Base-by-base conservation (phyloP, 2,329 filamentous ascomycete genomes). In the Colletotrichum nymphaeae region DNA sequence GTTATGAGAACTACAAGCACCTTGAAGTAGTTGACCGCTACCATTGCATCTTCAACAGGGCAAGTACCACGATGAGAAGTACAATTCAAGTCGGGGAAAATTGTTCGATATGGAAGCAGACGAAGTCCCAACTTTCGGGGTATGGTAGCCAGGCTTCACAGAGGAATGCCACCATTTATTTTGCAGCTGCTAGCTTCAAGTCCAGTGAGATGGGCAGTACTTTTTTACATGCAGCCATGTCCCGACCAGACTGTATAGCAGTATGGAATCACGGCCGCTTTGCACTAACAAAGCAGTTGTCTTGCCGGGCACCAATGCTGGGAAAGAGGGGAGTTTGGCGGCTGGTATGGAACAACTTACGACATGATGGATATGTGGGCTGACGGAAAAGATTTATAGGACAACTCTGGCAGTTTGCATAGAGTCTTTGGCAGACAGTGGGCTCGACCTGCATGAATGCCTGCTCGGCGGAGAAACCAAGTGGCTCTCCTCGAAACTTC, bases 341-440 rank as follows among this genome's bases (percentile, higher is more conserved):
- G 16, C 16, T 26, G 24, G 46, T 22, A 14, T 30, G 11, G 19
- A 24, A 67, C n/a, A 59, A 53, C 63, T 46, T 59, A 46, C 55
- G 42, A 70, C 63, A n/a, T 42, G 22, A 11, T 14, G n/a, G 30
- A 30, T 28, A 8, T 35, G 64, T 60, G 63, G 46, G 32, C 68
- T 53, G 55, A 56, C 55, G 37, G n/a, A n/a, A 26, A 35, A 24
- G 2, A 16, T 12, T 22, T 35, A 22, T 24, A 28, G 28, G 19
- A 7, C 7, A 58, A 30, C 28, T 46, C 6, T 42, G 24, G 67
- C 28, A 24, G 22, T 67, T 32, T n/a, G 55, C 32, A 32, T 42
- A 16, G 28, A 46, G 16, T 60, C n/a, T 32, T 59, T 3, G 9
- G 16, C 19, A 14, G 9, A n/a, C 28, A 28, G 52, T 53, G 22